Base-by-base conservation (phyloP, 139 green algal genomes). In the Coccomyxa sp. region DNA sequence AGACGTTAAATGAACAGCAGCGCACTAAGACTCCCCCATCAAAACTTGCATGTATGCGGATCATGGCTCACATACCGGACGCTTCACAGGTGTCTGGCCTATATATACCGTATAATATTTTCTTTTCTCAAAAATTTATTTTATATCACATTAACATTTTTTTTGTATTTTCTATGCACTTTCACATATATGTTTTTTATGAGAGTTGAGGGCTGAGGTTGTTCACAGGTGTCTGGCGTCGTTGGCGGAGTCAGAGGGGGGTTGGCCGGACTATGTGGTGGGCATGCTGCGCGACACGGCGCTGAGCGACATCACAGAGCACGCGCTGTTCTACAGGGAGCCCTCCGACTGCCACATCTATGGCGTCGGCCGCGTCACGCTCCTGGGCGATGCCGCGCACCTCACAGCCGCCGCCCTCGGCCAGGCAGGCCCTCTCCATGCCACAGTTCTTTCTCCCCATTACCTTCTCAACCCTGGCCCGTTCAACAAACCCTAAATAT, bases 381-480 rank as follows among this genome's bases (percentile, higher is more conserved):
- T 80, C 30, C 76, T 80, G 28, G 76, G 76, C 28, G 76, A 80
- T 13, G 76, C 76, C 31, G 76, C 76, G 16, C 76, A 80, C 31
- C 76, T 80, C 14, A 80, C 76, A 14, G 76, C 76, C 14, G 76
- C 76, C 13, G 76, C 76, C 13, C 23, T 80, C 30, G 76, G 76
- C 14, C 76, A 80, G 71, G 71, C 25, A 77, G 21, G 68, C 14
- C 60, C 60, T n/a, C n/a, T n/a, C n/a, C n/a, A n/a, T n/a, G n/a
- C n/a, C n/a, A n/a, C n/a, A n/a, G n/a, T n/a, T n/a, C n/a, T n/a
- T n/a, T n/a, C n/a, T n/a, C n/a, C n/a, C n/a, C n/a, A n/a, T n/a
- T n/a, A n/a, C n/a, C n/a, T n/a, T n/a, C n/a, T n/a, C n/a, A n/a
- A n/a, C n/a, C n/a, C n/a, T n/a, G n/a, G n/a, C n/a, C n/a, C n/a